Percentiles rank a stretch among this genome's conserved stretches.
Conservation (phyloP, 495 filamentous ascomycete species). For the Neurospora sp. region DNA sequence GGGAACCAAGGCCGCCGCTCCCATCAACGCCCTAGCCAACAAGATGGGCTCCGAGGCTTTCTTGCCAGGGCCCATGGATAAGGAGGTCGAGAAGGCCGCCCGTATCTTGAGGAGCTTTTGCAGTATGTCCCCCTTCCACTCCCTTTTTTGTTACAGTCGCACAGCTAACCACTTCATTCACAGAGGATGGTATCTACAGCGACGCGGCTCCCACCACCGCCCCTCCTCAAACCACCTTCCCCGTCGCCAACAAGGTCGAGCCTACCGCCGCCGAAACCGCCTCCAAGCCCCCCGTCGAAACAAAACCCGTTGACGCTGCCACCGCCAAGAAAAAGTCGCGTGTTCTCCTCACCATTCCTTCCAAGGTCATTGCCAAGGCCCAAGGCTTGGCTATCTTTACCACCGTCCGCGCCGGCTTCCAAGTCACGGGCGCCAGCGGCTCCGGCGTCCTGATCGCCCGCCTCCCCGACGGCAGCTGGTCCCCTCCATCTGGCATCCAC, state of each 20-base stretch:
- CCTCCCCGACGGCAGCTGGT: constrained; percentile 64
- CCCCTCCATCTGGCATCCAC: constrained; percentile 64
- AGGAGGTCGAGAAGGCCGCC: constrained; percentile 79
- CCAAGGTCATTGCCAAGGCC: constrained; percentile 60
- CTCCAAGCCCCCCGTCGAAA: not conserved
- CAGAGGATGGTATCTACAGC: constrained; percentile 25
- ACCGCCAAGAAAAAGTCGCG: constrained; percentile 16
- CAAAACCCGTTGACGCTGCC: not conserved
- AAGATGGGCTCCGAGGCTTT: constrained; percentile 54
- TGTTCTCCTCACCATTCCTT: constrained; percentile 59
- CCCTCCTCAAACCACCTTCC: constrained; percentile 4
- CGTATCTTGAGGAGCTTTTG: constrained; percentile 74
- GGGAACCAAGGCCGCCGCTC: constrained; percentile 38
- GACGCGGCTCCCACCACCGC: constrained; percentile 6
- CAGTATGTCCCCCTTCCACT: constrained; percentile 28
- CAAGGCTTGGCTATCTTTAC: constrained; percentile 78
- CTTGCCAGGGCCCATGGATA: constrained; percentile 68
- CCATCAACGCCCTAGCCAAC: constrained; percentile 60
- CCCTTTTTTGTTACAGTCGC: not conserved
- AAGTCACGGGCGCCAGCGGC: constrained; percentile 66
- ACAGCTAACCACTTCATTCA: not conserved
- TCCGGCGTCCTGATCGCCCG: constrained; percentile 64
- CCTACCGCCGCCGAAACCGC: not conserved
- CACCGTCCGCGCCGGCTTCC: constrained; percentile 70
- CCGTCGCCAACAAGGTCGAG: constrained; percentile 3